Base-by-base conservation (phyloP, 202 grass and related monocot genomes). In the Schoenoplectus triqueter region DNA sequence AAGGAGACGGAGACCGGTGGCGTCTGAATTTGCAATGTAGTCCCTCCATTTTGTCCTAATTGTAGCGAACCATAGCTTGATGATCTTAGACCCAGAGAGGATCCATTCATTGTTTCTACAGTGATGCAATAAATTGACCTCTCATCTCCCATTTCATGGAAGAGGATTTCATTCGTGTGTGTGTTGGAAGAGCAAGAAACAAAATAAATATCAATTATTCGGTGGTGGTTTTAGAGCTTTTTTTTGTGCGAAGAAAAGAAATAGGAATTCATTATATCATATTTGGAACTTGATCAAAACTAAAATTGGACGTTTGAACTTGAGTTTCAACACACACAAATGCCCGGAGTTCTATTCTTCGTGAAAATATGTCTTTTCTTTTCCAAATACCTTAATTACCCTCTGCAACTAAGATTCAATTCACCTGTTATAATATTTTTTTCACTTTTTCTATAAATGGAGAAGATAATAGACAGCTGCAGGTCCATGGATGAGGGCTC, bases 101-200 rank as follows among this genome's bases (percentile, higher is more conserved):
- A 83, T 55, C 87, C 87, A 73, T 63, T 89, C 87, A 89, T 89
- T 74, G 78, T 82, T 85, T 85, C 78, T 76, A 66, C 56, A 50
- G 62, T 65, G 20, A 74, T 76, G 10, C 65, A 48, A 85, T 84
- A 45, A 69, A 56, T 56, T 44, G 77, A 59, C 41, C 74, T 71
- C 66, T 88, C 87, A 88, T 88, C 87, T 85, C 87, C 82, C 50
- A 66, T 80, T 61, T 66, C 52, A 74, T 21, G 46, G 18, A 73
- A 51, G 70, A 73, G n/a, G 40, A 67, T 82, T 82, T 82, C 62
- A 82, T 64, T 2, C 19, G 62, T 1, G 31, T 48, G 44, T 40
- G 0, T 1, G 13, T 82, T 22, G 3, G 9, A 49, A 51, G 18
- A 82, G 5, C 5, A 3, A 64, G 9, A 66, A 67, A 66, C 10